Evolutionary conservation across 2,329 filamentous ascomycete genomes (phyloP).

Genomic region (Hypoxylon sp.): DNA sequence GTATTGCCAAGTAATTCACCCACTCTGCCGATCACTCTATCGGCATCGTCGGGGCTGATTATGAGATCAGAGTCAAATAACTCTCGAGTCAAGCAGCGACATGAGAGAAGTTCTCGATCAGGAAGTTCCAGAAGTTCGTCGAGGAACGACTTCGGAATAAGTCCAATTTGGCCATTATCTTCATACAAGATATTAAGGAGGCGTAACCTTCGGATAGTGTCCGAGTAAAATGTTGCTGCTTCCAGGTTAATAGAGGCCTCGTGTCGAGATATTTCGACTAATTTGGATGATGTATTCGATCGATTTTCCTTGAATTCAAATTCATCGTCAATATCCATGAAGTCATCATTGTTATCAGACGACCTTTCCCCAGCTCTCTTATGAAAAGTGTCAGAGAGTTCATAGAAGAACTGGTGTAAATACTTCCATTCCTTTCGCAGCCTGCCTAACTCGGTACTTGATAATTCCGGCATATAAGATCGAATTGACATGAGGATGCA

Average conservation of each 20-base stretch:
- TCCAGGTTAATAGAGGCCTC: slow-evolving; percentile 61
- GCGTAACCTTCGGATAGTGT: slow-evolving; percentile 63
- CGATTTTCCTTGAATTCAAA: slow-evolving; percentile 73
- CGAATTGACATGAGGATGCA: slow-evolving; percentile 63
- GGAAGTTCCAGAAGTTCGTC: slow-evolving; percentile 65
- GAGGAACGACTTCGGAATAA: slow-evolving; percentile 67
- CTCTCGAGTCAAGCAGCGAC: slow-evolving; percentile 65
- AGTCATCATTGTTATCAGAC: slow-evolving; percentile 47
- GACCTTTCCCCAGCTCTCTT: slow-evolving; percentile 55
- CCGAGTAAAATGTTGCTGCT: slow-evolving; percentile 63
- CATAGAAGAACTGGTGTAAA: slow-evolving; percentile 62
- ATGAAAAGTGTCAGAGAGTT: slow-evolving; percentile 56
- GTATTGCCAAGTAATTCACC: slow-evolving; percentile 68
- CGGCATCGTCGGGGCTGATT: slow-evolving; percentile 63
- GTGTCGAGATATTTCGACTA: slow-evolving; percentile 63
- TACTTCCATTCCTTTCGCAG: slow-evolving; percentile 59
- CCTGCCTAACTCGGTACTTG: slow-evolving; percentile 56
- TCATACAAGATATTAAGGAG: slow-evolving; percentile 62
- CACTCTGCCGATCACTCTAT: slow-evolving; percentile 65
- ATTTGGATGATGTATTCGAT: slow-evolving; percentile 57
- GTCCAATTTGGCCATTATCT: slow-evolving; percentile 62
- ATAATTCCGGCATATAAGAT: slow-evolving; percentile 64
- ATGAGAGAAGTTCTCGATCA: slow-evolving; percentile 69
- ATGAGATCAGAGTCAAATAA: slow-evolving; percentile 69
- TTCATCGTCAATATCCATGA: slow-evolving; percentile 69